These are phyloP conservation scores for Calocera viscosa DNA, from an alignment of 768 basidiomycete species.

Conservation along the genomic window DNA sequence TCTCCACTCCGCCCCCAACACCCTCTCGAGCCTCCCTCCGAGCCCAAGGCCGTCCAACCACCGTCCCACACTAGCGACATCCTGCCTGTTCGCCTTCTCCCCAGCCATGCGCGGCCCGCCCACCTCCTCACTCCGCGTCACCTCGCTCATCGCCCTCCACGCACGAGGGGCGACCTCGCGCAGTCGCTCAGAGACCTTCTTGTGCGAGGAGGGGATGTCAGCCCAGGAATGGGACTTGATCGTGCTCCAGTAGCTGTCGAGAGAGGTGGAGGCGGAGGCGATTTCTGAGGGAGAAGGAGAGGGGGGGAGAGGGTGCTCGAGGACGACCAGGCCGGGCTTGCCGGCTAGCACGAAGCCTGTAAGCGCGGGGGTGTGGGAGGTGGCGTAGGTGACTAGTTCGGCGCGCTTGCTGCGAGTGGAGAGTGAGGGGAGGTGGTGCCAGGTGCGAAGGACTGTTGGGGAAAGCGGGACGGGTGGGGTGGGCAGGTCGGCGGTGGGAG, in stretches of 20 bases:
- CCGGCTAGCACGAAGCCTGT: background rate
- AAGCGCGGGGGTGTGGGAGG: background rate
- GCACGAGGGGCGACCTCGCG: background rate
- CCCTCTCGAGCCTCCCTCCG: background rate
- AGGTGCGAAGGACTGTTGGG: background rate
- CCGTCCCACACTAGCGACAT: background rate
- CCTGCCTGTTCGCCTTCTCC: conserved; percentile 8
- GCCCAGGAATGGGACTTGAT: background rate
- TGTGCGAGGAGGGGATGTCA: background rate
- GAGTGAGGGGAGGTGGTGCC: conserved; percentile 8
- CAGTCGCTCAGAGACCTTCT: background rate
- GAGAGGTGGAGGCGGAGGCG: background rate
- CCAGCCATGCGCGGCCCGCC: background rate
- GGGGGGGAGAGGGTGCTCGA: background rate
- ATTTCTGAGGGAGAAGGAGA: background rate
- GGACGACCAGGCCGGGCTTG: conserved; percentile 1
- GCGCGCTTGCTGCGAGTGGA: background rate
- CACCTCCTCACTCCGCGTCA: background rate
- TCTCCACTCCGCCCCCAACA: background rate
- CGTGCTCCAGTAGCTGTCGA: background rate
- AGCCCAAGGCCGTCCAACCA: background rate
- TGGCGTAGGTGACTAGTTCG: background rate
- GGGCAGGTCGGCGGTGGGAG: background rate
- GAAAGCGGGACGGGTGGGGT: background rate
- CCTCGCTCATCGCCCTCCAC: background rate